Conservation (phyloP, 257 asterid species). For the Nicotiana paniculata region DNA sequence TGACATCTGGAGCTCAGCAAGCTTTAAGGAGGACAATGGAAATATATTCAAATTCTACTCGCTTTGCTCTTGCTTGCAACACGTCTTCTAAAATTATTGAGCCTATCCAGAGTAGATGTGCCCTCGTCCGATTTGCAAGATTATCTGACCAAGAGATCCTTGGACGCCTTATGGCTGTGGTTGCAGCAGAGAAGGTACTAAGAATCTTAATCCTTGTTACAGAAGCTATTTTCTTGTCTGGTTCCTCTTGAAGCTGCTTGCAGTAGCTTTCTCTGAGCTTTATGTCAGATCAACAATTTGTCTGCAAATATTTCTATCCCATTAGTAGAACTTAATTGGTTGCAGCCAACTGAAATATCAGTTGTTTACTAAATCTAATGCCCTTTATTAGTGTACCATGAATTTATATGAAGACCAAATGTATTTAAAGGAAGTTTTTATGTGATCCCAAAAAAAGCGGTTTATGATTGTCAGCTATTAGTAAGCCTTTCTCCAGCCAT, state of each 20-base stretch:
- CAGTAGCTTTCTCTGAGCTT: not conserved
- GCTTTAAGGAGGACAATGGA: constrained; percentile 99
- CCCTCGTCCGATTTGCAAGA: constrained; percentile 84
- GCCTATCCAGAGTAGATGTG: constrained; percentile 97
- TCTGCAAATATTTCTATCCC: not conserved
- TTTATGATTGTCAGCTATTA: too few species aligned
- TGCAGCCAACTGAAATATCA: not conserved
- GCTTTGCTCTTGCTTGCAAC: constrained; percentile 96
- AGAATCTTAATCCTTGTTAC: not conserved
- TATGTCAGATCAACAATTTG: not conserved
- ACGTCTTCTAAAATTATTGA: constrained; percentile 91
- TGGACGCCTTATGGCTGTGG: constrained; percentile 89
- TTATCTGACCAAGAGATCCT: constrained; percentile 95
- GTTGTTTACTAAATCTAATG: not conserved
- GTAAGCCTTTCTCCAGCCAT: too few species aligned
- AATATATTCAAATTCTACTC: constrained; percentile 86
- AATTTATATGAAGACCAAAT: too few species aligned
- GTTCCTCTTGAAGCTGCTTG: not conserved
- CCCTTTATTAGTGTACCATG: too few species aligned
- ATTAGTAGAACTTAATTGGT: not conserved
- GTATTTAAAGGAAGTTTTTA: too few species aligned
- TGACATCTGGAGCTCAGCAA: constrained; percentile 99
- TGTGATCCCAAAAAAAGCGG: too few species aligned
- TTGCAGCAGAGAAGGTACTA: constrained; percentile 81
- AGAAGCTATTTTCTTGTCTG: not conserved